Evolutionary conservation across 2,329 filamentous ascomycete genomes (phyloP).

Genomic region (Tolypocladium ophioglossoides): DNA sequence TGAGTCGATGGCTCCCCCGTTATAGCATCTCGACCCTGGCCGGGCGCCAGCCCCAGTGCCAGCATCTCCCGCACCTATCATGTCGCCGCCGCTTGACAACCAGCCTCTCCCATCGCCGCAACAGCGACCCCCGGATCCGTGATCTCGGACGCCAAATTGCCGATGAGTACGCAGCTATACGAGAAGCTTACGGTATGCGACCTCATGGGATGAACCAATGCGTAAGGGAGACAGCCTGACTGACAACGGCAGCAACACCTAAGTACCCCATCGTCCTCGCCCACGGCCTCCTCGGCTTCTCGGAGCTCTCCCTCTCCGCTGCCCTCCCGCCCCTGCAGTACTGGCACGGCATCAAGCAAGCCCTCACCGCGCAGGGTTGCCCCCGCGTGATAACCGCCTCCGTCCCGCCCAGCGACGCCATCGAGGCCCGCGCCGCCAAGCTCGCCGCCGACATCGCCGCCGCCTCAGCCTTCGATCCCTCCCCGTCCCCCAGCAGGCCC

Average conservation of each 20-base stretch:
- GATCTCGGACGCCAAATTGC: slow-evolving; percentile 20
- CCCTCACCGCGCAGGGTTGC: slow-evolving; percentile 37
- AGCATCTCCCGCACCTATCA: neutral
- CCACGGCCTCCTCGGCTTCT: slow-evolving; percentile 55
- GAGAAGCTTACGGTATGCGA: slow-evolving; percentile 32
- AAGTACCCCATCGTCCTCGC: slow-evolving; percentile 54
- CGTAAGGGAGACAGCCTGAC: neutral
- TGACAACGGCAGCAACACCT: slow-evolving; percentile 33
- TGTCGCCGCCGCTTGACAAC: neutral
- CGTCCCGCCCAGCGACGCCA: slow-evolving; percentile 50
- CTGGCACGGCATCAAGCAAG: slow-evolving; percentile 54
- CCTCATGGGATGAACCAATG: neutral
- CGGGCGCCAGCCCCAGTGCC: neutral
- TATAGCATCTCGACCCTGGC: neutral
- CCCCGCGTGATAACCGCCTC: slow-evolving; percentile 48
- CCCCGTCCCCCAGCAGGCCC: slow-evolving; percentile 3
- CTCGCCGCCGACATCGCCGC: slow-evolving; percentile 43
- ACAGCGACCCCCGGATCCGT: slow-evolving; percentile 2
- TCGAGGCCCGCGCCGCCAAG: slow-evolving; percentile 47
- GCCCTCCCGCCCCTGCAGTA: slow-evolving; percentile 48
- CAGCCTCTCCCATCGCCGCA: neutral
- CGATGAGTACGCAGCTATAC: slow-evolving; percentile 35
- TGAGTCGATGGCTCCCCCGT: slow-evolving; percentile 1
- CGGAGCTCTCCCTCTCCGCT: slow-evolving; percentile 40
- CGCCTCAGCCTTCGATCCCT: neutral